Conservation (phyloP, 78 protist species). For the Chrysochromulina tobinii region DNA sequence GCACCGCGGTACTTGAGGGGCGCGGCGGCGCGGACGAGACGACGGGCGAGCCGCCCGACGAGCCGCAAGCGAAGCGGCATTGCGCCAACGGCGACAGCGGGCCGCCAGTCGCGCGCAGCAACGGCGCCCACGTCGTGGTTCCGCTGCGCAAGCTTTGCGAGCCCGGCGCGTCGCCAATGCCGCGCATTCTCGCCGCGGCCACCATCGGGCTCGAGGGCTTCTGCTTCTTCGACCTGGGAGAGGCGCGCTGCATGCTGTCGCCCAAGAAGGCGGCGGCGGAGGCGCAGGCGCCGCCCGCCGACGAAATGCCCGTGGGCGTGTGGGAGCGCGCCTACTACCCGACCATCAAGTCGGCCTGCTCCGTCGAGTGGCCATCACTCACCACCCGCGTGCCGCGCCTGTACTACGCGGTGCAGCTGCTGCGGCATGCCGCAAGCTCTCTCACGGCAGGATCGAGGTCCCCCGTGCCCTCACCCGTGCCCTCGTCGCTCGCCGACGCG, state of each 20-base stretch:
- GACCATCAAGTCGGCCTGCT: background rate
- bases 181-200: background rate
- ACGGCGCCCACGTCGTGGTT: background rate
- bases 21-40: no score
- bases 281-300: no score
- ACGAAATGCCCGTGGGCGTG: no score
- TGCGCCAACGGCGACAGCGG: background rate
- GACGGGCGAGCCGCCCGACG: no score
- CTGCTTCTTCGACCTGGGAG: background rate
- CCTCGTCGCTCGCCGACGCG: no score
- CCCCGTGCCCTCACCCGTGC: no score
- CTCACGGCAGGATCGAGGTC: no score
- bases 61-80: background rate
- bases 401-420: background rate
- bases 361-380: background rate
- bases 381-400: background rate
- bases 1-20: no score
- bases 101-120: background rate
- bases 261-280: no score
- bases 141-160: background rate
- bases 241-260: no score
- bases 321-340: background rate
- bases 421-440: no score
- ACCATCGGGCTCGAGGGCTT: background rate
- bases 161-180: background rate